Percentiles rank a stretch among this genome's conserved stretches.
Evolutionary conservation across 371 early-diverging fungal genomes (phyloP).

Genomic region (Mortierella sp.): DNA sequence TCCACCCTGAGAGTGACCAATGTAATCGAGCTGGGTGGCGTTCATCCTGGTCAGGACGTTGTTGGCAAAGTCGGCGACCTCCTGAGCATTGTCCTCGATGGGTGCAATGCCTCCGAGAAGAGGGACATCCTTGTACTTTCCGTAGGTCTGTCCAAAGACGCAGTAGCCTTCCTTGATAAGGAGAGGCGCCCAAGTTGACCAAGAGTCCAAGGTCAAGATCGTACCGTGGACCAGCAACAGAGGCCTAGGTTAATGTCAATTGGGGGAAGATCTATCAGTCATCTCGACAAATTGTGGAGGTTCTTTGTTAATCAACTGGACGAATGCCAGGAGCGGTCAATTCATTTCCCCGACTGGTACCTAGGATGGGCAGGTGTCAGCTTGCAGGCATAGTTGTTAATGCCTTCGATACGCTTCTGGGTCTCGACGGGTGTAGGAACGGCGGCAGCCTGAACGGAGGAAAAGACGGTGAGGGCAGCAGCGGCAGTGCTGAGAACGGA

Average conservation of each 20-base stretch:
- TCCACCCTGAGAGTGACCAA: conserved; percentile 54
- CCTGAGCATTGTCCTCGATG: conserved; percentile 39
- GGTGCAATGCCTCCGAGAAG: conserved; percentile 33
- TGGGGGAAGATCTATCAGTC: too few relatives aligned
- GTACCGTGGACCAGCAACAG: conserved; percentile 47
- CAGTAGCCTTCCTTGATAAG: conserved; percentile 45
- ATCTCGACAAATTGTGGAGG: too few relatives aligned
- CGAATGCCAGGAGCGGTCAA: too few relatives aligned
- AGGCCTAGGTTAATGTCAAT: neutral
- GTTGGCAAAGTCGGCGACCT: conserved; percentile 39
- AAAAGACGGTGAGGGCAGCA: conserved; percentile 6
- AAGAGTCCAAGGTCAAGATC: conserved; percentile 36
- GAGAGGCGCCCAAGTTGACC: conserved; percentile 31
- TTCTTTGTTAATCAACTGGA: too few relatives aligned
- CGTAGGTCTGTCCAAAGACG: conserved; percentile 52
- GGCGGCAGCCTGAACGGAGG: conserved; percentile 20
- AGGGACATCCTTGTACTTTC: conserved; percentile 26
- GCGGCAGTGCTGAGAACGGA: conserved; percentile 11
- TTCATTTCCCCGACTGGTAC: too few relatives aligned
- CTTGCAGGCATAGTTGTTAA: conserved; percentile 46
- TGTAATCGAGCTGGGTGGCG: conserved; percentile 40
- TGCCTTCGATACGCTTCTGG: conserved; percentile 31
- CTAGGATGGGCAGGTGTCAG: conserved; percentile 33
- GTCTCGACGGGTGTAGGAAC: neutral
- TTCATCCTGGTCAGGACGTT: conserved; percentile 29